Evolutionary conservation across 352 stramenopile genomes (phyloP).

Genomic region (Phytophthora pisi): DNA sequence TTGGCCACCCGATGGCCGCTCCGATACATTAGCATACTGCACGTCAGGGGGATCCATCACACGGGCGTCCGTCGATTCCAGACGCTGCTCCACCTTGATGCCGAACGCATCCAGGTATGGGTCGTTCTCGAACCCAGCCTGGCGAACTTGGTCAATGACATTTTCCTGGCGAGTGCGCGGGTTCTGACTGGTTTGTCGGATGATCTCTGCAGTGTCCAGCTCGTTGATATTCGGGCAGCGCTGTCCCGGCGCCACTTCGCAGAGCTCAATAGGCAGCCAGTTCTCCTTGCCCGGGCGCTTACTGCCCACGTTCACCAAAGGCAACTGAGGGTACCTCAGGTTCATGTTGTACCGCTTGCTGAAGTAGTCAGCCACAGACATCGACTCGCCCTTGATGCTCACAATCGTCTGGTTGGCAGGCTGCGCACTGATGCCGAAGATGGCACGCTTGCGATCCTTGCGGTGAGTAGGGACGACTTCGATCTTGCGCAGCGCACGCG

Average conservation of each 20-base stretch:
- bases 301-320: constrained; percentile 73
- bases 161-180: constrained; percentile 54
- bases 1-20: constrained; percentile 57
- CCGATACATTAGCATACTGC: constrained; percentile 64
- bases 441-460: constrained; percentile 59
- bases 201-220: constrained; percentile 84
- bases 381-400: constrained; percentile 54
- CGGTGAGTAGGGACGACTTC: constrained; percentile 62
- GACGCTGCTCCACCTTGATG: constrained; percentile 56
- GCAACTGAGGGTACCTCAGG: constrained; percentile 68
- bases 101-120: constrained; percentile 68
- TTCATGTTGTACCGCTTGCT: constrained; percentile 56
- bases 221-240: constrained; percentile 79
- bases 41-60: constrained; percentile 68
- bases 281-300: constrained; percentile 47
- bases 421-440: constrained; percentile 55
- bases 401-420: constrained; percentile 54
- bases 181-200: constrained; percentile 63
- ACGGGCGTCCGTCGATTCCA: constrained; percentile 54
- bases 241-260: constrained; percentile 71
- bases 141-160: constrained; percentile 65
- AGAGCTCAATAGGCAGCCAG: constrained; percentile 87
- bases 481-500: constrained; percentile 57
- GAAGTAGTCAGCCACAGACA: constrained; percentile 73
- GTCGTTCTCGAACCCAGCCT: constrained; percentile 76